Conservation (phyloP, 2,329 filamentous ascomycete genomes). For the Sphaerulina vaccinii region DNA sequence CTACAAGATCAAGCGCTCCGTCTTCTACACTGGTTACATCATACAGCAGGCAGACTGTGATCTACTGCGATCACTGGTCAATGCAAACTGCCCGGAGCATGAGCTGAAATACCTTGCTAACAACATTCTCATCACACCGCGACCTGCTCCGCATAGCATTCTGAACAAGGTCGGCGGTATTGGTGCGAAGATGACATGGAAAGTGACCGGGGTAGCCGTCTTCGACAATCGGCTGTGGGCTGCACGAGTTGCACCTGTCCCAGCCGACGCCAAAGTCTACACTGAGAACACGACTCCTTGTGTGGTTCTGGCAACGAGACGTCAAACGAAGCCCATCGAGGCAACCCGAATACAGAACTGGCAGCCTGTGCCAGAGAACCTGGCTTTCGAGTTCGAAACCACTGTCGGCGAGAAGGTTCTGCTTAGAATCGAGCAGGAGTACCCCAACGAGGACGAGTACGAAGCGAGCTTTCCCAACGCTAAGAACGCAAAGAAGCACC, state of each 20-base stretch:
- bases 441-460: conserved; percentile 60
- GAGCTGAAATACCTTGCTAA: conserved; percentile 83
- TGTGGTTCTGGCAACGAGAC: conserved; percentile 78
- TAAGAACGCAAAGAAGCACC: conserved; percentile 61
- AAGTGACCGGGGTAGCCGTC: conserved; percentile 72
- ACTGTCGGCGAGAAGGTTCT: conserved; percentile 83
- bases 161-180: conserved; percentile 84
- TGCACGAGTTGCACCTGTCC: conserved; percentile 71
- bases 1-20: conserved; percentile 76
- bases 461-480: conserved; percentile 63
- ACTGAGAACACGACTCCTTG: conserved; percentile 77
- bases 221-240: conserved; percentile 86
- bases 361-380: conserved; percentile 70
- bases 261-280: conserved; percentile 65
- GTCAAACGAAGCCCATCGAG: conserved; percentile 73
- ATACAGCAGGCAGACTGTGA: conserved; percentile 70
- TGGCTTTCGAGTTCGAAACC: conserved; percentile 75
- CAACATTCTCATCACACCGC: conserved; percentile 84
- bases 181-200: conserved; percentile 79
- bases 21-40: conserved; percentile 91
- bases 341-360: conserved; percentile 79
- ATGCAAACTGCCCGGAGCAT: conserved; percentile 59
- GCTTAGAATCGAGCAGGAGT: conserved; percentile 74
- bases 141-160: conserved; percentile 68
- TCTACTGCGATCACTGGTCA: conserved; percentile 67